phyloP scores from a whole-genome alignment of 2,329 filamentous ascomycete genomes.

The Calonectria multiphialidica region DNA sequence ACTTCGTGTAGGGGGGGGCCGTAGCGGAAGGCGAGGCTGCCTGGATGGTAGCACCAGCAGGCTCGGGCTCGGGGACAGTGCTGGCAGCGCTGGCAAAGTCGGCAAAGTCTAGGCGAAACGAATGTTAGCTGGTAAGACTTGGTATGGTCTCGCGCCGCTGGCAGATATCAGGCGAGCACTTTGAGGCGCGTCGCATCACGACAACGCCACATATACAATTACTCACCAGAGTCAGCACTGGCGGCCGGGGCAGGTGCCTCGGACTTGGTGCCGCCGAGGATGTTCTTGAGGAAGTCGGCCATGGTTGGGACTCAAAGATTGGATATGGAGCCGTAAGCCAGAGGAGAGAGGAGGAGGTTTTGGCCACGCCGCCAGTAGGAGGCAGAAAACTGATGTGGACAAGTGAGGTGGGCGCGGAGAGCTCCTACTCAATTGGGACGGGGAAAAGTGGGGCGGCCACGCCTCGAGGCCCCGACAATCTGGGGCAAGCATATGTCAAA shows the following conservation, averaged over 20 bases:
- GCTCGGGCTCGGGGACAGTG: slow-evolving; percentile 66
- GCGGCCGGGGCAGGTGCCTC: slow-evolving; percentile 55
- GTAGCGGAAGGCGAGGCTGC: slow-evolving; percentile 61
- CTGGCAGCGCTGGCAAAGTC: slow-evolving; percentile 88
- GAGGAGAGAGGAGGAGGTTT: slow-evolving; percentile 30
- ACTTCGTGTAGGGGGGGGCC: slow-evolving; percentile 83
- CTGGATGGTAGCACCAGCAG: slow-evolving; percentile 60
- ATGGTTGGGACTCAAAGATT: slow-evolving; percentile 51
- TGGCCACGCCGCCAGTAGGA: slow-evolving; percentile 40
- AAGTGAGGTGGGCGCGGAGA: slow-evolving; percentile 28
- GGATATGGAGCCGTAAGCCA: slow-evolving; percentile 33
- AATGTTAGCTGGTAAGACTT: slow-evolving; percentile 40
- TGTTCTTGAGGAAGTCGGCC: slow-evolving; percentile 73
- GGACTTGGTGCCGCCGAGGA: slow-evolving; percentile 77
- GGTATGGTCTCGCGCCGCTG: slow-evolving; percentile 3
- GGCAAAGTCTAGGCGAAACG: slow-evolving; percentile 79
- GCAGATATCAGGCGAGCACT: slow-evolving; percentile 1
- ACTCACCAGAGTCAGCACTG: slow-evolving; percentile 74
- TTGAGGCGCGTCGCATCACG: slow-evolving; percentile 22
- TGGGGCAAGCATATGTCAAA: slow-evolving; percentile 32
- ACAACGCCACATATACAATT: slow-evolving; percentile 9
- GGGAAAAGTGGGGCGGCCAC: slow-evolving; percentile 29
- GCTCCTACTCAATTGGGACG: slow-evolving; percentile 38
- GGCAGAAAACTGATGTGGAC: slow-evolving; percentile 42
- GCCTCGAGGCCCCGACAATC: slow-evolving; percentile 34